Conservation (phyloP, 257 asterid species). For the Solanum dulcamara region DNA sequence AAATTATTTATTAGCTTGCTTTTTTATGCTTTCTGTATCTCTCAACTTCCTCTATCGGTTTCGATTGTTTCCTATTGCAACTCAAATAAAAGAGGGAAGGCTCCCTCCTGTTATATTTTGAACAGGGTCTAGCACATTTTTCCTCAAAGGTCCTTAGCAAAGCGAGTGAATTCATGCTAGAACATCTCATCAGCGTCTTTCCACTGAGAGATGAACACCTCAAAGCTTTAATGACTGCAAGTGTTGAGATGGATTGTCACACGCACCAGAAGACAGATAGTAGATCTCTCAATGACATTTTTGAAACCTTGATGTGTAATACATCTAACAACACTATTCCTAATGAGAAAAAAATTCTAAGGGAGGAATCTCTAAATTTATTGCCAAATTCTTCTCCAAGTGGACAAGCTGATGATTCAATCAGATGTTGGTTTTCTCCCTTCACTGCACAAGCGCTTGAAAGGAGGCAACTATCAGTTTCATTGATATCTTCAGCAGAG, state of each 20-base stretch:
- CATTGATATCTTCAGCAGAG: constrained; percentile 33
- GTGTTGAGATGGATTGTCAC: constrained; percentile 48
- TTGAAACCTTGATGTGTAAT: constrained; percentile 20
- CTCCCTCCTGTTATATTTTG: background rate
- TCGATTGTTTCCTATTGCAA: background rate
- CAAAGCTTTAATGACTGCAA: constrained; percentile 39
- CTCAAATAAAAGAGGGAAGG: background rate
- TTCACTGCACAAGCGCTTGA: constrained; percentile 31
- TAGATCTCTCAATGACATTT: constrained; percentile 23
- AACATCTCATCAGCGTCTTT: constrained; percentile 38
- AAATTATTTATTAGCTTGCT: background rate
- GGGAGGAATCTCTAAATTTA: constrained; percentile 9
- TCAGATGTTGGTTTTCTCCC: constrained; percentile 25
- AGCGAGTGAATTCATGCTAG: constrained; percentile 34
- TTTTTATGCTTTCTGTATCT: background rate
- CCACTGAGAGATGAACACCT: constrained; percentile 61
- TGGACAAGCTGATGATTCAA: constrained; percentile 4
- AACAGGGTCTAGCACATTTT: constrained; percentile 49
- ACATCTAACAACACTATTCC: constrained; percentile 7
- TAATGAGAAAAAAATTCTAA: constrained; percentile 1
- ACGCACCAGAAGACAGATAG: constrained; percentile 14
- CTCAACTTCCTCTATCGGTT: background rate
- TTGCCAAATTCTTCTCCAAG: constrained; percentile 5
- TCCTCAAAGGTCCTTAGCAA: constrained; percentile 36
- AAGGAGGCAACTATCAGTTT: constrained; percentile 34